Evolutionary conservation across 495 filamentous ascomycete genomes (phyloP).

Genomic region (Trichoderma virens): DNA sequence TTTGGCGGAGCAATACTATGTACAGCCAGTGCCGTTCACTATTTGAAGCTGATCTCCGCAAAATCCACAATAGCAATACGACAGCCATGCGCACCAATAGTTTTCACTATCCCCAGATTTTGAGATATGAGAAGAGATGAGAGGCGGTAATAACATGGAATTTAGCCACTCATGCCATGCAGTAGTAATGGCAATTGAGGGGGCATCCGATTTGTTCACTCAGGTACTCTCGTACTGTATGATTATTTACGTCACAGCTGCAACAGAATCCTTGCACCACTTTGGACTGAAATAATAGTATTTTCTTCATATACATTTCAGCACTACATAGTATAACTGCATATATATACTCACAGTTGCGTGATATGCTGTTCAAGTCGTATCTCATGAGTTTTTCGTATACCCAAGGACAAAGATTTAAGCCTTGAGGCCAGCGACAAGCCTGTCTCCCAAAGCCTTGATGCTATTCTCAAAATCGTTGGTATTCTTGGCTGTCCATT

Average conservation of each 20-base stretch:
- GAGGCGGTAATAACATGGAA: not conserved
- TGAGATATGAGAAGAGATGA: not conserved
- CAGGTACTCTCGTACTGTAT: too few species aligned
- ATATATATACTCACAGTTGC: too few species aligned
- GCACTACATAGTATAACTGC: too few species aligned
- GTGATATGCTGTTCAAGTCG: too few species aligned
- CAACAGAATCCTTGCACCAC: too few species aligned
- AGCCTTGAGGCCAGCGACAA: slow-evolving; percentile 15
- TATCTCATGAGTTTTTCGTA: too few species aligned
- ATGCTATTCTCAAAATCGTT: slow-evolving; percentile 44
- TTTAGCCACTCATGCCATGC: not conserved
- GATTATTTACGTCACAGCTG: too few species aligned
- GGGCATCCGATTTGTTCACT: not conserved
- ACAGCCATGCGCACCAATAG: not conserved
- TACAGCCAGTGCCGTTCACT: not conserved
- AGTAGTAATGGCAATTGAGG: not conserved
- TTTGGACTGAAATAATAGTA: too few species aligned
- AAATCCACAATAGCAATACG: not conserved
- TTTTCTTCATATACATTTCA: too few species aligned
- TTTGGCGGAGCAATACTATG: not conserved
- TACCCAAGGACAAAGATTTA: not conserved
- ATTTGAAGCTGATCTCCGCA: not conserved
- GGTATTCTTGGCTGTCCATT: slow-evolving; percentile 39
- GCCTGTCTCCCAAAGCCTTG: slow-evolving; percentile 36
- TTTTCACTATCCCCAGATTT: not conserved